These are phyloP conservation scores for Albizia julibrissin DNA, from an alignment of 306 rosid genomes.

Conservation along the genomic window DNA sequence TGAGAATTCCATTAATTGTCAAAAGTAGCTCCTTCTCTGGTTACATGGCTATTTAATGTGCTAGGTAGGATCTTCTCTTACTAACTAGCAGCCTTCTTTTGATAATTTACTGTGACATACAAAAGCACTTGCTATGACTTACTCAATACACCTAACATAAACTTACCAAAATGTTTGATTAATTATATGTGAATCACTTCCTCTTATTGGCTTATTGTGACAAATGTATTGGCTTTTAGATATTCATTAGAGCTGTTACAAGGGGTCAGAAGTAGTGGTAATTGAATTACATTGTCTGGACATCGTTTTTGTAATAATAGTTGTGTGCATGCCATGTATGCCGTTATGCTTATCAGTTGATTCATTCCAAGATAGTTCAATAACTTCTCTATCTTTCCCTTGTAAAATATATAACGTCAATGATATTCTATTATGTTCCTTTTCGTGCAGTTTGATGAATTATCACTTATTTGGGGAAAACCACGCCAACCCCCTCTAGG, in stretches of 20 bases:
- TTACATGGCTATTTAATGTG: not conserved
- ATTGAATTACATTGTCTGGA: slow-evolving; percentile 9
- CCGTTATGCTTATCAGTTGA: slow-evolving; percentile 1
- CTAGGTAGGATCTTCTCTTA: not conserved
- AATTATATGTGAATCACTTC: not conserved
- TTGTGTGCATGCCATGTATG: slow-evolving; percentile 10
- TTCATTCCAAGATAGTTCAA: not conserved
- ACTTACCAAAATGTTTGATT: not conserved
- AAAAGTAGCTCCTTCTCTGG: not conserved
- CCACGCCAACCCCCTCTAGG: slow-evolving; percentile 86
- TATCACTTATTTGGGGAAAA: slow-evolving; percentile 90
- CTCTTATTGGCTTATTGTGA: not conserved
- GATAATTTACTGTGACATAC: not conserved
- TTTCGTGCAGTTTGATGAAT: slow-evolving; percentile 71
- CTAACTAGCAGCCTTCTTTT: not conserved
- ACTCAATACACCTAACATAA: not conserved
- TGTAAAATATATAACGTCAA: not conserved
- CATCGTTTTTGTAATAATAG: slow-evolving; percentile 8
- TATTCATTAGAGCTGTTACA: not conserved
- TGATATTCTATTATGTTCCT: slow-evolving; percentile 24
- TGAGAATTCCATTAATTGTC: not conserved
- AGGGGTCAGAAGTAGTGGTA: slow-evolving; percentile 1
- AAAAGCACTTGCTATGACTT: not conserved
- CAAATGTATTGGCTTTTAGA: not conserved
- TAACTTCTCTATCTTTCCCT: not conserved